Evolutionary conservation across 192 early-diverging fungal species (phyloP), one percentile per base, ranked within the genome.

Genomic region (Polychytrium aggregatum): DNA sequence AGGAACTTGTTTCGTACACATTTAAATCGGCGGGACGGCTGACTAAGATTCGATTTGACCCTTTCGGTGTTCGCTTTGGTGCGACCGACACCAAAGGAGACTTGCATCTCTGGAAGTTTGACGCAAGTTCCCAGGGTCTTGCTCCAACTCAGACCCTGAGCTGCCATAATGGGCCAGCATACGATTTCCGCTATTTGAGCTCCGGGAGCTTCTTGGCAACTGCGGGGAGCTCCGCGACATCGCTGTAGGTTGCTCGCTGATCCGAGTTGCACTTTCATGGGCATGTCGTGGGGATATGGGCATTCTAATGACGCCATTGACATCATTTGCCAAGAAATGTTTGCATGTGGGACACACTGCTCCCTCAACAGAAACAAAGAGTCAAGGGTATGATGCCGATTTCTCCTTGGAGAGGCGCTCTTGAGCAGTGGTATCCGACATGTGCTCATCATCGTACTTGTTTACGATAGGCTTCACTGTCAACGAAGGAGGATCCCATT

Each of bases 41-140:
- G 38, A 61, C 58, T 14, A 41, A 53, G 31, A 52, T 50, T 41
- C 82, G 79, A 35, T 90, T 90, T 72, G 87, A 90, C 52, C 71
- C 74, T 1, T 85, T 76, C 56, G 87, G 87, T 2, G 76, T 75
- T 44, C 76, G 81, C 35, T 90, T 90, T 69, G 87, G 81, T 20
- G 82, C 77, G 1, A 64, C 61, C 2, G 85, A 87, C 60, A 62
- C 54, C 27, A 71, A 76, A 29, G 87, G 87, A 11, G 66, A 72
- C 20, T 38, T 90, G 20, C 67, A 70, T 39, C 62, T 90, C 31
- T 90, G 84, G 84, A 64, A 73, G 36, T 88, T 90, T 59, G 85
- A 87, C 53, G 67, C 81, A 14, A 74, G 69, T 38, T 54, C 70
- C 21, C 62, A 74, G 22, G 62, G 80, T 0, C 59, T 72, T 27